Conservation (phyloP, 768 basidiomycete genomes). For the Hortiboletus flavorubellus region DNA sequence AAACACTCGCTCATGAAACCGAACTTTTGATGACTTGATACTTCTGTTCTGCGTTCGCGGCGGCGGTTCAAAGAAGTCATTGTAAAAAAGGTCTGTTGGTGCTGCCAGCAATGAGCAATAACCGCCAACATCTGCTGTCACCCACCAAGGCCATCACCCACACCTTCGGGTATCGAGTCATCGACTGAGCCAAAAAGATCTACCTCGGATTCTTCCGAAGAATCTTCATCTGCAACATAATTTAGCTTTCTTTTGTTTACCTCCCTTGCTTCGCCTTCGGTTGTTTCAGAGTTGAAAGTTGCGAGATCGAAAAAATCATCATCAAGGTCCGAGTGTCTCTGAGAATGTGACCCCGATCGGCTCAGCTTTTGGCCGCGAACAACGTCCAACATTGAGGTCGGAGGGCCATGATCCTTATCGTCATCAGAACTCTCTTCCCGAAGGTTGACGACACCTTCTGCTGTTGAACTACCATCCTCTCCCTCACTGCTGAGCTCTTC, state of each 20-base stretch:
- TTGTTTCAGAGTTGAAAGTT: constrained; percentile 83
- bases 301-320: constrained; percentile 90
- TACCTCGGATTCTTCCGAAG: constrained; percentile 51
- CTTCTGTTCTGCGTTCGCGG: constrained; percentile 18
- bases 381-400: constrained; percentile 27
- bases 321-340: constrained; percentile 56
- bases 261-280: constrained; percentile 65
- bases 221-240: constrained; percentile 47
- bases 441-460: constrained; percentile 30
- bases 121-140: constrained; percentile 1
- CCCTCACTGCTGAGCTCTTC: constrained; percentile 26
- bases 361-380: constrained; percentile 23
- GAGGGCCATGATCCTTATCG: constrained; percentile 29
- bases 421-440: constrained; percentile 39
- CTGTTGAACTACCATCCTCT: constrained; percentile 27
- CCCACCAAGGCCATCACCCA: constrained; percentile 42
- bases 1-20: constrained; percentile 77
- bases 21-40: constrained; percentile 45
- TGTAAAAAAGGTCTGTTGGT: constrained; percentile 59
- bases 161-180: constrained; percentile 39
- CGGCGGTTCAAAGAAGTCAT: constrained; percentile 80
- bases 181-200: constrained; percentile 69
- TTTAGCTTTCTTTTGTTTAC: constrained; percentile 60
- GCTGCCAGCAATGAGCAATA: constrained; percentile 1
- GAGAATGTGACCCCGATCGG: constrained; percentile 16